These are phyloP conservation scores for Hemisphaericaspora subhashii DNA, from an alignment of 1,139 yeast genomes.

Conservation along the genomic window DNA sequence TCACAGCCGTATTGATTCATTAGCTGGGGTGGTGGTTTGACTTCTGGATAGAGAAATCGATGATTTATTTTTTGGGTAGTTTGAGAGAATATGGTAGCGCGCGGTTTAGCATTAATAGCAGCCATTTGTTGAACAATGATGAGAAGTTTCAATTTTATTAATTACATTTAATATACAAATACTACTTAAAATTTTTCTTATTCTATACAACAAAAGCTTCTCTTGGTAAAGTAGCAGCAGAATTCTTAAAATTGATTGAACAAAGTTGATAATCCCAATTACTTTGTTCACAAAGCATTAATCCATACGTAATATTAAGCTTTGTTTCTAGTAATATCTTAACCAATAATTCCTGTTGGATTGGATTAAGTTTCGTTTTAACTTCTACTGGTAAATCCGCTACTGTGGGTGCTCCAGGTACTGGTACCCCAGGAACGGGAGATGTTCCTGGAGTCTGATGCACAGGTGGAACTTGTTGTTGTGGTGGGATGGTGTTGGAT, in stretches of 20 bases:
- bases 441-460: conserved; percentile 7
- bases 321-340: conserved; percentile 73
- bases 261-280: conserved; percentile 80
- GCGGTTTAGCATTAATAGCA: too few species aligned
- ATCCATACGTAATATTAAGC: conserved; percentile 73
- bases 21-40: too few species aligned
- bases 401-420: conserved; percentile 29
- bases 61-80: too few species aligned
- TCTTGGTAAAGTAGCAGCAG: conserved; percentile 46
- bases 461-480: conserved; percentile 10
- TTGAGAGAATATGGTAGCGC: too few species aligned
- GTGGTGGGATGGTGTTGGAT: neutral
- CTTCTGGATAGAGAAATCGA: too few species aligned
- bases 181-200: neutral
- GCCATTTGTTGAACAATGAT: too few species aligned
- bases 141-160: too few species aligned
- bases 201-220: conserved; percentile 33
- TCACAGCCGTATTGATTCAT: too few species aligned
- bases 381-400: conserved; percentile 54
- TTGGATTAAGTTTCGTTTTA: conserved; percentile 48
- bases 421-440: conserved; percentile 24
- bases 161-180: neutral
- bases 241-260: conserved; percentile 66
- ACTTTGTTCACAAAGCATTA: conserved; percentile 87
- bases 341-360: conserved; percentile 66